These are phyloP conservation scores for Schwanniomyces sp. DNA, from an alignment of 805 yeast genomes.

Conservation along the genomic window DNA sequence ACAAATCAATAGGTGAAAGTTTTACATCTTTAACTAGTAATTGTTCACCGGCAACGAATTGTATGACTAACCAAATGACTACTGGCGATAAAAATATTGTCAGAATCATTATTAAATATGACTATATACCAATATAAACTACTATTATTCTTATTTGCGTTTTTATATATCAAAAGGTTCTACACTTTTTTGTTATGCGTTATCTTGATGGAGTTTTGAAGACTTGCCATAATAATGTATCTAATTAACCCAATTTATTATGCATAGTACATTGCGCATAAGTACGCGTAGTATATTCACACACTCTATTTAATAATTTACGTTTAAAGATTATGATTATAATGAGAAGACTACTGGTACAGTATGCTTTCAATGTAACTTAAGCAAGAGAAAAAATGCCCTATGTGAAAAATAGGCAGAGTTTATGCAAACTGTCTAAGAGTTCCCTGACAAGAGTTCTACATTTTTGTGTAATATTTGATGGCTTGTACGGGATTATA, in stretches of 20 bases:
- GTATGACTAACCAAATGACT: not conserved
- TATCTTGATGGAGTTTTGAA: not conserved
- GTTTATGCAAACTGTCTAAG: too few species aligned
- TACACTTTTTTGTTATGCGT: not conserved
- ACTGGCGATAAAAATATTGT: not conserved
- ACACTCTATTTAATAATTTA: too few species aligned
- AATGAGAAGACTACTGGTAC: too few species aligned
- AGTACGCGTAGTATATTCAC: too few species aligned
- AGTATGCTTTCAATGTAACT: too few species aligned
- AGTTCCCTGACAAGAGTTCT: not conserved
- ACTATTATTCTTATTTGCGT: too few species aligned
- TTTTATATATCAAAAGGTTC: too few species aligned
- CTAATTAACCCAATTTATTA: not conserved
- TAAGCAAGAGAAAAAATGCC: too few species aligned
- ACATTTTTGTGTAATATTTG: not conserved
- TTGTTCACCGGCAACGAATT: not conserved
- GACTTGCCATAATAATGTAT: not conserved
- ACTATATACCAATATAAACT: not conserved
- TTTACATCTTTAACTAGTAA: slow-evolving; percentile 3
- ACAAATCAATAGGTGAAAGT: slow-evolving; percentile 1
- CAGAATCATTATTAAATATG: not conserved
- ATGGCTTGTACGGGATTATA: not conserved
- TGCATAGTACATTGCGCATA: not conserved
- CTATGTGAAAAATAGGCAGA: too few species aligned
- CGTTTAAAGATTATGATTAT: too few species aligned